Percentiles rank a stretch among this genome's conserved stretches.
These are phyloP conservation scores for Phytophthora pini DNA, from an alignment of 352 stramenopile species.

Conservation along the genomic window DNA sequence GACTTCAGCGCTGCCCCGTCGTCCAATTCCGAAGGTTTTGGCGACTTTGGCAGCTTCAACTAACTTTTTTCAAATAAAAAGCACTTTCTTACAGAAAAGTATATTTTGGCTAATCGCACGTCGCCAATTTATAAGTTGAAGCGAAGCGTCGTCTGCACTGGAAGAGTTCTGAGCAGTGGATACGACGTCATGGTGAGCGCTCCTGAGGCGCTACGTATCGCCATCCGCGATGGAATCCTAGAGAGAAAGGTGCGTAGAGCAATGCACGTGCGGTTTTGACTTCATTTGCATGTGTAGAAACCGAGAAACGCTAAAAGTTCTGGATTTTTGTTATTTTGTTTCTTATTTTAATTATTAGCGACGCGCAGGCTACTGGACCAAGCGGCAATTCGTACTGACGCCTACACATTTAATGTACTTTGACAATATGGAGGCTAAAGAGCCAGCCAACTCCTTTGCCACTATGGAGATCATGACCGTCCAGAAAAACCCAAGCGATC, in stretches of 20 bases:
- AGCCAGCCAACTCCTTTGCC: constrained; percentile 49
- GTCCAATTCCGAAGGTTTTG: constrained; percentile 14
- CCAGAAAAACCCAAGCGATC: constrained; percentile 46
- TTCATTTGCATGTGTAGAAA: constrained; percentile 5
- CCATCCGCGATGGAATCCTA: constrained; percentile 63
- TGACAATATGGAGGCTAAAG: constrained; percentile 56
- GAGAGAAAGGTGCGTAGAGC: constrained; percentile 60
- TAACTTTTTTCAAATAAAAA: constrained; percentile 38
- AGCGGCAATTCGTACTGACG: constrained; percentile 81
- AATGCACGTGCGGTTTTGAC: background rate
- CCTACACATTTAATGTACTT: constrained; percentile 72
- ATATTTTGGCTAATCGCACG: constrained; percentile 7
- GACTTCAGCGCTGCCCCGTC: constrained; percentile 34
- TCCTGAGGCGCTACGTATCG: constrained; percentile 56
- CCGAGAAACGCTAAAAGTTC: constrained; percentile 13
- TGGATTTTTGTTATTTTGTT: background rate
- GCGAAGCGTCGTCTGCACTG: constrained; percentile 35
- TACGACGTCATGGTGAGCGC: constrained; percentile 68
- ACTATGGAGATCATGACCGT: constrained; percentile 77
- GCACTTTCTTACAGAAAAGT: constrained; percentile 12
- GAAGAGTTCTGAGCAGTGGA: background rate
- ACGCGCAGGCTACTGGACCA: constrained; percentile 81
- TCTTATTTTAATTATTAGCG: constrained; percentile 39
- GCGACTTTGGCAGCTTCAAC: constrained; percentile 33
- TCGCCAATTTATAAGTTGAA: constrained; percentile 22